A percentile compares a stretch with the other conserved stretches of the same genome.
Conservation (phyloP, 148 eudicot species). For the Rhododendron henanense region DNA sequence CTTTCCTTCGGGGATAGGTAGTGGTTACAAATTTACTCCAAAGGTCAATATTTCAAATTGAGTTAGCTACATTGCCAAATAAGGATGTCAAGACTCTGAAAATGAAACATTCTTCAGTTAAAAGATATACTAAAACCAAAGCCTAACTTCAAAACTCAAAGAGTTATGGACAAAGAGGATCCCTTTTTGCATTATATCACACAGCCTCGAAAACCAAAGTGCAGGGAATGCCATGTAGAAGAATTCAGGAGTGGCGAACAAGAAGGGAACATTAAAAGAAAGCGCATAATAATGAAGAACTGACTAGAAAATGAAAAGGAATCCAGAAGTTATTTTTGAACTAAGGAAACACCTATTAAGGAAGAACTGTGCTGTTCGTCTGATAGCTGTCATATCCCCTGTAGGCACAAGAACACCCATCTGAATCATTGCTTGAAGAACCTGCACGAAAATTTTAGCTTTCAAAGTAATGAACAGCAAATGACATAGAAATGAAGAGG, state of each 20-base stretch:
- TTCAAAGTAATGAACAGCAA: background rate
- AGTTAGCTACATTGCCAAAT: background rate
- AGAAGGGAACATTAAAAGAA: background rate
- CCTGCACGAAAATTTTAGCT: conserved; percentile 41
- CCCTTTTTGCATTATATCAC: background rate
- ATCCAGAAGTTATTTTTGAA: background rate
- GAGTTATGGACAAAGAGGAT: background rate
- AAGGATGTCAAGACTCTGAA: background rate
- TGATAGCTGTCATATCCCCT: conserved; percentile 95
- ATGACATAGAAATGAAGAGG: background rate
- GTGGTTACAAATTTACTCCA: background rate
- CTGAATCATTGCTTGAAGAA: conserved; percentile 89
- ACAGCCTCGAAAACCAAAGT: background rate
- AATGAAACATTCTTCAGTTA: background rate
- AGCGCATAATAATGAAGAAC: background rate
- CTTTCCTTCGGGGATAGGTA: too few species aligned
- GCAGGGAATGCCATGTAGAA: background rate
- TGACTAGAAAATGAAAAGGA: background rate
- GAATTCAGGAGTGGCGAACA: background rate
- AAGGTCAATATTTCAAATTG: background rate
- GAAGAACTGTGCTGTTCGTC: conserved; percentile 92
- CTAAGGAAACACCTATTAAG: conserved; percentile 65
- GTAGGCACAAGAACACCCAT: conserved; percentile 99
- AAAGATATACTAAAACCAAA: background rate
- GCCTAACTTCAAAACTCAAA: background rate